Evolutionary conservation across 768 basidiomycete genomes (phyloP).

Genomic region (Floccularia luteovirens): DNA sequence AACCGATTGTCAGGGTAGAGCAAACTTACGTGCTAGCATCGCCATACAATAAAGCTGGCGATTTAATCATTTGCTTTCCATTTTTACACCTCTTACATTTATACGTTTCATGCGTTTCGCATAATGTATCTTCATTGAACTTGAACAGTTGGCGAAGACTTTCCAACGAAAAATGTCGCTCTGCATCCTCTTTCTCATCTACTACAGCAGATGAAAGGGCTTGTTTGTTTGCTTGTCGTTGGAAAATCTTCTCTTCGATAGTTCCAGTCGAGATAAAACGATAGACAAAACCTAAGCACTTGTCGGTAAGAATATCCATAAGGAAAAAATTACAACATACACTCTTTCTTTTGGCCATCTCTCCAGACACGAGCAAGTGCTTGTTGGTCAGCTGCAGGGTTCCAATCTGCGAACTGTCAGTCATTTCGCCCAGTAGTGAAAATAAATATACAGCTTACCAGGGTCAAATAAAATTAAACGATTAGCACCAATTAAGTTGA

Average conservation of each 20-base stretch:
- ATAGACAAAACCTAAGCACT: constrained; percentile 81
- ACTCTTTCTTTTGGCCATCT: constrained; percentile 99
- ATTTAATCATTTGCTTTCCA: constrained; percentile 77
- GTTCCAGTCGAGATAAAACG: constrained; percentile 96
- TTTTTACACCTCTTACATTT: constrained; percentile 91
- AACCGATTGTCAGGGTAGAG: background rate
- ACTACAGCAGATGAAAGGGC: constrained; percentile 97
- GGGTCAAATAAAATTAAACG: constrained; percentile 94
- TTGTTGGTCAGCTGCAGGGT: constrained; percentile 97
- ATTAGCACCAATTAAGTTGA: constrained; percentile 95
- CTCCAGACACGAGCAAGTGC: constrained; percentile 98
- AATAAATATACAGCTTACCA: constrained; percentile 38
- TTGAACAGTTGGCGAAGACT: constrained; percentile 85
- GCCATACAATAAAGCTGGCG: constrained; percentile 85
- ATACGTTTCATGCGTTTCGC: constrained; percentile 97
- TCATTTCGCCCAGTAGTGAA: too few relatives aligned
- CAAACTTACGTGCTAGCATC: constrained; percentile 91
- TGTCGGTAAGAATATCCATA: background rate
- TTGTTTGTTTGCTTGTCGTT: constrained; percentile 93
- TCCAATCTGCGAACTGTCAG: constrained; percentile 70
- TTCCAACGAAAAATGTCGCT: constrained; percentile 91
- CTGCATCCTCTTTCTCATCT: constrained; percentile 92
- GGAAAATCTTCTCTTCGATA: constrained; percentile 99
- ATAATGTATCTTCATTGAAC: constrained; percentile 80
- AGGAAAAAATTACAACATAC: constrained; percentile 33